Evolutionary conservation across 31 red algal species (phyloP), one percentile per base, ranked within the genome.

Genomic region (Porphyra umbilicalis): DNA sequence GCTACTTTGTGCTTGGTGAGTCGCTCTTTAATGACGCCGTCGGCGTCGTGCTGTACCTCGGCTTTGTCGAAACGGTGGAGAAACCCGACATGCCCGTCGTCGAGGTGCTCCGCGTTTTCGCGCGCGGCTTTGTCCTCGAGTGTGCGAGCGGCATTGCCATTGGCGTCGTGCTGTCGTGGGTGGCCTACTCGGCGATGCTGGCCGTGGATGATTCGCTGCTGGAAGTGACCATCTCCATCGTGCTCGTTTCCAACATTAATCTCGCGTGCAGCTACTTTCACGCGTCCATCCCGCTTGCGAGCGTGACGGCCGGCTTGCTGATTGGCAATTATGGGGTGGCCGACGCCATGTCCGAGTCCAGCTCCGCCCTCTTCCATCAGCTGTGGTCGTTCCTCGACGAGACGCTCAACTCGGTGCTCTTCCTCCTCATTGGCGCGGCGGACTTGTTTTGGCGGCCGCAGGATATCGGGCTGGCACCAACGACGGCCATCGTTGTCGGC

Each of bases 21-120:
- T 88, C 92, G 37, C 88, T 99, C 1, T 92, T 99, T 83, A 99
- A 99, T 83, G 97, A 99, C 79, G 97, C 97, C 18, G 85, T 99
- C n/a, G 91, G 93, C 36, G 93, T 99, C 39, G 90, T 99, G 3
- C 82, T 95, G 57, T 99, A 92, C 85, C 46, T 88, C 20, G 87
- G 40, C 33, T 71, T 95, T 35, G 29, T 83, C 30, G 83, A 91
- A 76, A 89, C 90, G 40, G 88, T 90, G 33, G 37, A 79, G 15
- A 83, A 88, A 37, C 83, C 90, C 13, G 88, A 90, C 67, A 71
- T 71, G 57, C 57, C 57, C 25, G 57, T 71, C 57, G 37, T 88
- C 35, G 83, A 85, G 15, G 81, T 89, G 18, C 8, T 76, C 11
- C 74, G 80, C 57, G 34, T 91, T 18, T 40, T 90, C 0, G 85